Conservation (phyloP, 495 filamentous ascomycete genomes). For the Penicillium paradoxum region DNA sequence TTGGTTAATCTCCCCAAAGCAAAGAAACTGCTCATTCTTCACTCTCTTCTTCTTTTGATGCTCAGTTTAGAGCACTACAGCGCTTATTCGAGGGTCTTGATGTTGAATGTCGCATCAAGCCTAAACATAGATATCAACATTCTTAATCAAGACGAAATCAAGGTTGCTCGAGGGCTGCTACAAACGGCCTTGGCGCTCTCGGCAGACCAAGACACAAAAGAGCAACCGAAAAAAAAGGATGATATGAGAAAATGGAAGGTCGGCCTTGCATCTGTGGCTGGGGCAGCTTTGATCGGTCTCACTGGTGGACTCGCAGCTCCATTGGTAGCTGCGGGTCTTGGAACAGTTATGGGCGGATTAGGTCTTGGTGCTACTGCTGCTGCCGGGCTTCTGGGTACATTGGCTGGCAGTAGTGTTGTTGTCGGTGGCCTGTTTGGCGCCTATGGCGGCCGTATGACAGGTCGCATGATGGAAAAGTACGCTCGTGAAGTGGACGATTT, state of each 20-base stretch:
- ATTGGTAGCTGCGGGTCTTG: conserved; percentile 75
- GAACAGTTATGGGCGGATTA: conserved; percentile 73
- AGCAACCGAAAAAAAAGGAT: conserved; percentile 63
- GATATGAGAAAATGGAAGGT: conserved; percentile 70
- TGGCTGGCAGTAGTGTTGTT: conserved; percentile 70
- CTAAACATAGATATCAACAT: conserved; percentile 59
- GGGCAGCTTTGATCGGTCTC: conserved; percentile 72
- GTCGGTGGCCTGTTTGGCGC: conserved; percentile 86
- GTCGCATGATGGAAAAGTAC: conserved; percentile 83
- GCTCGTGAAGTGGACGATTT: conserved; percentile 85
- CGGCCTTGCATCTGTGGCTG: conserved; percentile 73
- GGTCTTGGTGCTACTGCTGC: conserved; percentile 76
- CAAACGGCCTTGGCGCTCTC: conserved; percentile 67
- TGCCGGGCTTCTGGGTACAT: conserved; percentile 69
- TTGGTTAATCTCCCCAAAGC: conserved; percentile 38
- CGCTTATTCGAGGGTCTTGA: conserved; percentile 67
- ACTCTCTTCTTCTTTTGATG: conserved; percentile 65
- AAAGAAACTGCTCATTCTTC: conserved; percentile 45
- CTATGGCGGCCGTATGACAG: conserved; percentile 79
- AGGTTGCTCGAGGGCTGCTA: conserved; percentile 68
- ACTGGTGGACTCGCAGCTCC: conserved; percentile 80
- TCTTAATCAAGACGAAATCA: conserved; percentile 66
- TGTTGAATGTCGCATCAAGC: conserved; percentile 65
- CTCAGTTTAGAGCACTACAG: conserved; percentile 79
- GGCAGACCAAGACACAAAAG: conserved; percentile 60